phyloP scores from a whole-genome alignment of 176 grass and related monocot genomes.

The Bromus sterilis region DNA sequence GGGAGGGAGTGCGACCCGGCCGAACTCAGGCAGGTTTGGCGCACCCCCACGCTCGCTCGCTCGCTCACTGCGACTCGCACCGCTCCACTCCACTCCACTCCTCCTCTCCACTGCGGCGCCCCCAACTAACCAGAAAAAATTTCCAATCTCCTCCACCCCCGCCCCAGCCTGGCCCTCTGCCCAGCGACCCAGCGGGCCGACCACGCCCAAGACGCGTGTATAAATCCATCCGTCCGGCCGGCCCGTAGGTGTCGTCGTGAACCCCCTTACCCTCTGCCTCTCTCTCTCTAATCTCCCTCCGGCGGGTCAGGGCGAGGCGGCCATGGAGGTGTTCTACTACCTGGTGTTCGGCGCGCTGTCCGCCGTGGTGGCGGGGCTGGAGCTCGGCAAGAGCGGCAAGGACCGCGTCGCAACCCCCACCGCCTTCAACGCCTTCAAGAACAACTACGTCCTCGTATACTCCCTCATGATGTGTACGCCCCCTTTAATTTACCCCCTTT shows the following conservation, averaged over 20 bases:
- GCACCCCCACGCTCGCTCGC: conserved; percentile 9
- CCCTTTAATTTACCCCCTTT: not conserved
- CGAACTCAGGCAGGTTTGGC: conserved; percentile 12
- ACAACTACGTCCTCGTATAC: conserved; percentile 98
- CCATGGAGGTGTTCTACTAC: conserved; percentile 95
- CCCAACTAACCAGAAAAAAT: too few relatives aligned
- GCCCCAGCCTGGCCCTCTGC: too few relatives aligned
- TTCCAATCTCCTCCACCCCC: too few relatives aligned
- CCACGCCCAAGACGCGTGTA: not conserved
- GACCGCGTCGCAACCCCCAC: conserved; percentile 63
- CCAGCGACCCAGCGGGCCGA: too few relatives aligned
- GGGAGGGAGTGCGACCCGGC: conserved; percentile 9
- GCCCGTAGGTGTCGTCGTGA: too few relatives aligned
- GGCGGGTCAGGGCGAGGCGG: not conserved
- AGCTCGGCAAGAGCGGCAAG: conserved; percentile 86
- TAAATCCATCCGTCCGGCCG: conserved; percentile 21
- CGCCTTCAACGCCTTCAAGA: conserved; percentile 94
- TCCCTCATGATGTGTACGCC: conserved; percentile 94
- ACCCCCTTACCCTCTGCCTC: not conserved
- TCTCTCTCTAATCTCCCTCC: not conserved
- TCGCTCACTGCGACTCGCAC: not conserved
- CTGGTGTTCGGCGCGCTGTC: conserved; percentile 62
- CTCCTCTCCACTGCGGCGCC: not conserved
- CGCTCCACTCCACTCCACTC: not conserved
- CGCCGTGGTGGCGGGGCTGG: conserved; percentile 56